Base-by-base conservation (phyloP, 1,284 basidiomycete genomes). In the Salmacisia buchloeana region DNA sequence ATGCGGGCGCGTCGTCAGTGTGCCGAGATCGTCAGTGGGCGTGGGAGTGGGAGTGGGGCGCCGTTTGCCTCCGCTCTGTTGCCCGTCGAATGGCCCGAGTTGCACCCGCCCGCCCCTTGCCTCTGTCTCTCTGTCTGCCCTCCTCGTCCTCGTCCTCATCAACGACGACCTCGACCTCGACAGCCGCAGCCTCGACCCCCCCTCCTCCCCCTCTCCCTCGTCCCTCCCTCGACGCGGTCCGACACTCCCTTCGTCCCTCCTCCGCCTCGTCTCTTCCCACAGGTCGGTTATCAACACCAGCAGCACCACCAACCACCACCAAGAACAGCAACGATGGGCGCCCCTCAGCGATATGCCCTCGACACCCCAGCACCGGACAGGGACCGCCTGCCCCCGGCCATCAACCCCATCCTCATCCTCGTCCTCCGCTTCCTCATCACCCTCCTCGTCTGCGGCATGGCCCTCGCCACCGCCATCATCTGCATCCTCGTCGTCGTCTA, bases 401-500 rank as follows among this genome's bases (percentile, higher is more conserved):
- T 74, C 5, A 70, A 77, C 59, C 77, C 77, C 9, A 75, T 71
- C 59, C 21, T 75, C 29, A 69, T 79, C 59, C 67, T 76, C 36
- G 69, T 67, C 49, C 60, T 78, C 15, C 74, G 77, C 13, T 69
- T 78, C 60, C 66, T 78, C 45, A 57, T 79, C 62, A 75, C 76
- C n/a, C 41, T 68, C 21, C 65, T 78, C 39, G 69, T 77, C 31
- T 78, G 75, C 59, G 65, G 69, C 7, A 67, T 77, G 58, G 71
- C 72, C 3, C 66, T 79, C 31, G 71, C 70, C 39, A 71, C 71
- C 2, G 67, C 73, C 39, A 76, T 79, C 66, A 74, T 79, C 64
- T 52, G 65, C 61, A 70, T 75, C 62, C 68, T 79, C 18, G 69
- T 77, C 18, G 74, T 78, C 29, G 58, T 76, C 66, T 81, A 79